A percentile compares a stretch with the other conserved stretches of the same genome.
Conservation (phyloP, 805 yeast species). For the Yarrowia sp. region DNA sequence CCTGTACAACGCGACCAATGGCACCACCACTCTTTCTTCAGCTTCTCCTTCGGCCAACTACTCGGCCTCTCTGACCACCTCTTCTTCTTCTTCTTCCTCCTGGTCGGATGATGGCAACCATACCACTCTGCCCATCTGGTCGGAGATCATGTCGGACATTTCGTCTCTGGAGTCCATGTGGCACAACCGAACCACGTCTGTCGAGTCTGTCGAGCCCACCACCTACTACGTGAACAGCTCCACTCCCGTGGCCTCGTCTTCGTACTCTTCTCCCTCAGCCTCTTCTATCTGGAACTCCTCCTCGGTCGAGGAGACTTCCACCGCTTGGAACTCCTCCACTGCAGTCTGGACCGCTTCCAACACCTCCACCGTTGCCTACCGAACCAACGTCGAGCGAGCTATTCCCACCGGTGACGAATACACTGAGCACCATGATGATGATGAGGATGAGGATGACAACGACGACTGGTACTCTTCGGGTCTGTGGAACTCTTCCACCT, state of each 20-base stretch:
- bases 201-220: conserved; percentile 2
- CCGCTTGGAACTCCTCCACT: conserved; percentile 22
- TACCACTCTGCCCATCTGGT: conserved; percentile 28
- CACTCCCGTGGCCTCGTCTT: not conserved
- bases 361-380: conserved; percentile 16
- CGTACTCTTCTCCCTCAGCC: not conserved
- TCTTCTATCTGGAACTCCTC: conserved; percentile 5
- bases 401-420: conserved; percentile 9
- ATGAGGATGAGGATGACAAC: not conserved
- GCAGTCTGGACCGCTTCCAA: conserved; percentile 31
- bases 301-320: not conserved
- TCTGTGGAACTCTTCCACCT: not conserved
- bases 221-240: conserved; percentile 15
- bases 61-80: conserved; percentile 22
- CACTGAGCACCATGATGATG: not conserved
- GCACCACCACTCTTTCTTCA: conserved; percentile 17
- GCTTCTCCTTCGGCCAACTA: conserved; percentile 16
- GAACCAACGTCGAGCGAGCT: conserved; percentile 14
- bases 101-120: conserved; percentile 14
- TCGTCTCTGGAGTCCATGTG: conserved; percentile 13
- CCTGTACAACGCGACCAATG: conserved; percentile 19
- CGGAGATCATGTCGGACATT: conserved; percentile 10
- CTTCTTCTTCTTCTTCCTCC: conserved; percentile 2
- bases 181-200: conserved; percentile 1
- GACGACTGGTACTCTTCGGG: not conserved